Base-by-base conservation (phyloP, 352 stramenopile species). In the Globisporangium spiculum region DNA sequence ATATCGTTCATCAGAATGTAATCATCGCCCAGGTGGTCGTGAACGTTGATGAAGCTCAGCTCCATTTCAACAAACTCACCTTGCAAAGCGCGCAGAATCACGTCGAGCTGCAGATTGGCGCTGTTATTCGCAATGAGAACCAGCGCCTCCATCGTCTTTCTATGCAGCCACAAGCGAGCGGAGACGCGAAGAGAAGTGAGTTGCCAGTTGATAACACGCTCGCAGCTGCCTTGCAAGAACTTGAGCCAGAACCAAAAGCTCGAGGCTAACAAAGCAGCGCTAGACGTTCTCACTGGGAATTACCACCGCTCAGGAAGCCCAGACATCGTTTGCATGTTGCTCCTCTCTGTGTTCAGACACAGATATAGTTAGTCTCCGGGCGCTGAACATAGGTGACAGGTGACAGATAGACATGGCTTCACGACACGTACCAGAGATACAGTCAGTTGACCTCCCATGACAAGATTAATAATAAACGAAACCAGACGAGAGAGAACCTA, bases 131-230 rank as follows among this genome's bases (percentile, higher is more conserved):
- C 69, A 52, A 59, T 72, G 53, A 83, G 55, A 6, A 83, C 63
- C 22, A 83, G 48, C 46, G 80, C 76, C 22, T 83, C 76, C 76
- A 83, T 81, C 14, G 16, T 38, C 20, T 50, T 61, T 1, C 32
- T 30, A 60, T 60, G 8, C 22, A 46, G 12, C 36, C 36, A 44
- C 36, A 44, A 44, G 36, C 36, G 10, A 27, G 24, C 16, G 30
- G 10, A 22, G 6, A 50, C 4, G 18, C 18, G 16, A 50, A 50
- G 36, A 18, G 36, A 44, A 18, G 41, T 10, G 16, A 48, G 16
- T n/a, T 48, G 14, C 16, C 14, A 4, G 41, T n/a, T 7, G 41
- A 48, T 48, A 48, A n/a, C 56, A 50, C 56, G 53, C 24, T n/a
- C 10, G 16, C n/a, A 44, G 36, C 3, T n/a, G 44, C 18, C 18